Evolutionary conservation across 1,139 yeast genomes (phyloP), one percentile per base, ranked within the genome.

Genomic region (Spathaspora jeffriesii): DNA sequence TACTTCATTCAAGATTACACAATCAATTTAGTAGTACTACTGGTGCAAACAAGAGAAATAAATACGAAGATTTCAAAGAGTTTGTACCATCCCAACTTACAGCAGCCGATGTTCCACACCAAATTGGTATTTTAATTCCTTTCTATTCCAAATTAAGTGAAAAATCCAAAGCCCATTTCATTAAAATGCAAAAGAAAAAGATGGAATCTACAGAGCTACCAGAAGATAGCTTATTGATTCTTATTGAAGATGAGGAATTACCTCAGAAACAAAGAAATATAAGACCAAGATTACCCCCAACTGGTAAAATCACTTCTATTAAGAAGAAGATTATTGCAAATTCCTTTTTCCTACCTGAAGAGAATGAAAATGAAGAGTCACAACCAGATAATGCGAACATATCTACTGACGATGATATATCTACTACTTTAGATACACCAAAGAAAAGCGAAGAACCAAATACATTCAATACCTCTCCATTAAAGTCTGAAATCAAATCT

Each of bases 271-370:
- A 87, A 63, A 73, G 92, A 45, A 84, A 85, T 52, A 77, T 81
- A n/a, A 79, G 95, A 53, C 89, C 97, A 1, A 85, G 93, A 59
- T 73, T 93, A 43, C 97, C 98, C 1, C 97, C 98, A 0, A 90
- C 92, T 10, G 99, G 98, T 42, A 92, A 89, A 63, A 88, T 93
- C 36, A 67, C 87, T 0, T 75, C 81, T 1, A 71, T 83, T 31
- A 91, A 89, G 68, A 89, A 85, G 70, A 83, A 79, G 58, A 62
- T 76, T 11, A 66, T 83, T 7, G 70, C 80, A 1, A 76, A 65
- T 43, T 77, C 87, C 0, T 87, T 76, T 58, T 78, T 71, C 47
- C 56, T 72, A 34, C 64, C 68, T 1, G 75, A 70, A 22, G 57
- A 49, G 13, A 62, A 53, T n/a, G 64, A 58, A 50, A 42, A 18